Conservation (phyloP, 2,329 filamentous ascomycete genomes). For the Hymenoscyphus fructigenus region DNA sequence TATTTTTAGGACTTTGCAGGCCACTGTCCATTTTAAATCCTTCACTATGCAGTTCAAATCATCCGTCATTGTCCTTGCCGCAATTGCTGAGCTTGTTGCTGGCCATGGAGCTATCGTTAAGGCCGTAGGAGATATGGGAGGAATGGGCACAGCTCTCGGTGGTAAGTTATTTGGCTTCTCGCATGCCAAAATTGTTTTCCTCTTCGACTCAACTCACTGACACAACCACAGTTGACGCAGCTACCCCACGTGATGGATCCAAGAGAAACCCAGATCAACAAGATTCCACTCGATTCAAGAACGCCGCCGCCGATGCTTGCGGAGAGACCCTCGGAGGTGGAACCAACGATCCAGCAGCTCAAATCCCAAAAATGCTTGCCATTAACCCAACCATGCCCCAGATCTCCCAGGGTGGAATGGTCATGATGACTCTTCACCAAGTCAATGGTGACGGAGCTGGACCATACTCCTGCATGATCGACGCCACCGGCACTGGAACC, state of each 20-base stretch:
- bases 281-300: conserved; percentile 62
- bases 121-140: conserved; percentile 11
- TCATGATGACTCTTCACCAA: conserved; percentile 65
- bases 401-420: conserved; percentile 52
- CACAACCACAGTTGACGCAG: conserved; percentile 50
- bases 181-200: conserved; percentile 7
- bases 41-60: conserved; percentile 10
- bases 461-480: conserved; percentile 65
- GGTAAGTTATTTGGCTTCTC: conserved; percentile 1
- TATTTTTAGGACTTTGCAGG: conserved; percentile 9
- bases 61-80: conserved; percentile 6
- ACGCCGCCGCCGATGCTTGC: conserved; percentile 50
- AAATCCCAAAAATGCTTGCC: conserved; percentile 55
- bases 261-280: conserved; percentile 61
- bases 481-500: conserved; percentile 56
- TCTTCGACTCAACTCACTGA: conserved; percentile 22
- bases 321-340: conserved; percentile 59
- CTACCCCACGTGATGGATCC: conserved; percentile 62
- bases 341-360: conserved; percentile 55
- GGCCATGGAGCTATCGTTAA: conserved; percentile 13
- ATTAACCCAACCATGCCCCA: conserved; percentile 59
- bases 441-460: conserved; percentile 64
- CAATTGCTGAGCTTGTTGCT: conserved; percentile 8
- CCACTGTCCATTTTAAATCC: conserved; percentile 8
- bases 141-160: conserved; percentile 6